Evolutionary conservation across 2,329 filamentous ascomycete genomes (phyloP).

Genomic region (Hypocreales sp.): DNA sequence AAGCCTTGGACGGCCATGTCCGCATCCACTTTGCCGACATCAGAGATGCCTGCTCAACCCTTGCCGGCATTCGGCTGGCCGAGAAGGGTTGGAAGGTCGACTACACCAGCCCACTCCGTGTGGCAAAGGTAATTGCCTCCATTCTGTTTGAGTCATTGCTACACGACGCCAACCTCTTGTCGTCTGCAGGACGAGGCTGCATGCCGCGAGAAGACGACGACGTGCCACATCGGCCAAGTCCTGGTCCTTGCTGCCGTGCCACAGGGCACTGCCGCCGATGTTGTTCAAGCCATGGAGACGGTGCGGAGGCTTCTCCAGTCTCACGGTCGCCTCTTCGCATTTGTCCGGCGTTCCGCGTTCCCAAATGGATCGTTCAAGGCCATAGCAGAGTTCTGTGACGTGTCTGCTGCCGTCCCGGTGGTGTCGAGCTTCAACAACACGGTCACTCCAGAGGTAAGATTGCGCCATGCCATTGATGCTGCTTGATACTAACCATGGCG

Average conservation of each 20-base stretch:
- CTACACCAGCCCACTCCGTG: conserved; percentile 5
- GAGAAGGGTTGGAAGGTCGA: conserved; percentile 27
- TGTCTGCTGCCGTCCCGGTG: conserved; percentile 24
- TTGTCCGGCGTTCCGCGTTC: conserved; percentile 24
- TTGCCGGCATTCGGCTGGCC: conserved; percentile 26
- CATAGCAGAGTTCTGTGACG: conserved; percentile 37
- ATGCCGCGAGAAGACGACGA: background rate
- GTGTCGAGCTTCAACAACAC: conserved; percentile 17
- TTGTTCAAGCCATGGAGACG: conserved; percentile 19
- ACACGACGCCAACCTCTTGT: too few species aligned
- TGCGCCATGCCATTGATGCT: background rate
- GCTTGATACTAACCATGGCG: background rate
- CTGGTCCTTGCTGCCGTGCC: conserved; percentile 11
- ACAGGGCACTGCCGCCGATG: conserved; percentile 5
- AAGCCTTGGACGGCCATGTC: conserved; percentile 23
- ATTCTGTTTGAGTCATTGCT: too few species aligned
- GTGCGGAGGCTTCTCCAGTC: conserved; percentile 20
- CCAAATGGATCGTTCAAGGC: conserved; percentile 28
- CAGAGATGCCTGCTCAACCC: conserved; percentile 37
- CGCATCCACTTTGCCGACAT: conserved; percentile 45
- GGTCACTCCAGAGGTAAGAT: conserved; percentile 11
- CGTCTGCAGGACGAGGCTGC: too few species aligned
- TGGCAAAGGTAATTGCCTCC: background rate
- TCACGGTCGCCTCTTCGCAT: conserved; percentile 37
- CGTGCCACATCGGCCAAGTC: conserved; percentile 12